Evolutionary conservation across 176 grass and related monocot species (phyloP), one percentile per base, ranked within the genome.

Genomic region (Triticum aestivum): DNA sequence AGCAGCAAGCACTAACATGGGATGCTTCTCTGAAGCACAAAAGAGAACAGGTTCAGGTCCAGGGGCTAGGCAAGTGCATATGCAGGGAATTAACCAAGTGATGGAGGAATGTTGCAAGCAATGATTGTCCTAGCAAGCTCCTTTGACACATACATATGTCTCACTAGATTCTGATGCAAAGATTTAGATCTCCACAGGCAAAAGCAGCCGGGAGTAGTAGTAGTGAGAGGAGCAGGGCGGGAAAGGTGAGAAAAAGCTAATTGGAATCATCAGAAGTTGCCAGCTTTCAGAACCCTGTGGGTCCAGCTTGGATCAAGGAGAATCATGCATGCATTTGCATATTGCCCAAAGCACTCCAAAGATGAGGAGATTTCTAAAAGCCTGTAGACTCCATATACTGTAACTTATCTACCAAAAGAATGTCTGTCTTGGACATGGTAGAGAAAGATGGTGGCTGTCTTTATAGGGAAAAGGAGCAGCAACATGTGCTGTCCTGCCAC

Each of bases 91-190:
- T 88, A 86, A 58, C 65, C 82, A 64, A 79, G 84, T 76, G 91
- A 87, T 42, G 80, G 52, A 89, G 69, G 91, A 92, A 92, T 92
- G 91, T 92, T 92, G 75, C 87, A 56, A 89, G 84, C 84, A 92
- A 92, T 92, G 83, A 89, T 92, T 89, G 79, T 89, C 83, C 90
- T 82, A 83, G 75, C 79, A 83, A 80, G 62, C 69, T 61, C 32
- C 84, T 74, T 92, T 80, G 87, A 83, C 71, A 77, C 82, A 87
- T 73, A 77, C 82, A 87, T 21, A 84, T 72, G 78, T 66, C 87
- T 89, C 91, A 26, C 47, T 85, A 93, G 82, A 90, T 93, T 93
- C 91, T 90, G 80, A 93, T 85, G 88, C 88, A 93, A 93, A 88
- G 88, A 78, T 87, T 85, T 88, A 90, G 80, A 89, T 89, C 77